Percentiles rank a stretch among this genome's conserved stretches.
These are phyloP conservation scores for Aspergillus tamarii DNA, from an alignment of 2,329 filamentous ascomycete species.

Conservation along the genomic window DNA sequence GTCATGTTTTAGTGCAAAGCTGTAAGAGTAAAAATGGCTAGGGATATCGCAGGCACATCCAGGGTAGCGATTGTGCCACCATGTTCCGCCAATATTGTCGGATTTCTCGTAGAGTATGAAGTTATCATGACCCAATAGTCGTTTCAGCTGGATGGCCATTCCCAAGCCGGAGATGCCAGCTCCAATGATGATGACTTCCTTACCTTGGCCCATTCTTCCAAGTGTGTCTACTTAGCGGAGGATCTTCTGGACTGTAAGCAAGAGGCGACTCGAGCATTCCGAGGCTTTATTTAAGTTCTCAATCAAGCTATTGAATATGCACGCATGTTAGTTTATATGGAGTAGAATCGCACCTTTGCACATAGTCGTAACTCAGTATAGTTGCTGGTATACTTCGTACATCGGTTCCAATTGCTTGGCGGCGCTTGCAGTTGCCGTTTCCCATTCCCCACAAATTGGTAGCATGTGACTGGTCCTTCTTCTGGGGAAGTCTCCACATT, in stretches of 20 bases:
- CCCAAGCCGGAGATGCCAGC: conserved; percentile 4
- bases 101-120: conserved; percentile 4
- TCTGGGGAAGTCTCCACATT: background rate
- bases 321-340: background rate
- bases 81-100: conserved; percentile 1
- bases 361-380: too few relatives aligned
- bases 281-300: background rate
- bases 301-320: background rate
- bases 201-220: background rate
- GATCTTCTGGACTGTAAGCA: background rate
- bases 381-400: too few relatives aligned
- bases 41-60: conserved; percentile 5
- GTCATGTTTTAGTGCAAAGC: background rate
- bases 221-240: background rate
- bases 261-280: too few relatives aligned
- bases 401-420: background rate
- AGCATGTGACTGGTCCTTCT: background rate
- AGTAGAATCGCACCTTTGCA: too few relatives aligned
- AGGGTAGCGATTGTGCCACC: background rate
- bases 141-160: conserved; percentile 9
- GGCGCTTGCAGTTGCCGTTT: background rate
- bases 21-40: background rate
- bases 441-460: background rate
- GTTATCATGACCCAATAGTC: background rate
- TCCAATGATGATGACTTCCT: conserved; percentile 10